A percentile compares a stretch with the other conserved stretches of the same genome.
phyloP scores from a whole-genome alignment of 805 yeast species.

The Wickerhamomyces xylosicus region DNA sequence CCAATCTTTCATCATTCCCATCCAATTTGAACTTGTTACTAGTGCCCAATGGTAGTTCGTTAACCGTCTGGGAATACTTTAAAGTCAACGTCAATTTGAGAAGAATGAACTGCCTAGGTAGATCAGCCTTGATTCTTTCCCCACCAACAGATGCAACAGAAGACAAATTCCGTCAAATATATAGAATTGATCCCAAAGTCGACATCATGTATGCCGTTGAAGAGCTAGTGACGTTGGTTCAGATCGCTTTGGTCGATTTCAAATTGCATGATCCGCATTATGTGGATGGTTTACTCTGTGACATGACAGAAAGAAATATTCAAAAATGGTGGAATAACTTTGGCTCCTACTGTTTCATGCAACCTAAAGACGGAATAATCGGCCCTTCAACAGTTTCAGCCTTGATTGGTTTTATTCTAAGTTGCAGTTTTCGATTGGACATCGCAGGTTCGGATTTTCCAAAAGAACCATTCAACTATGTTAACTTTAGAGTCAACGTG shows the following conservation, averaged over 20 bases:
- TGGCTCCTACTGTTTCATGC: slow-evolving; percentile 36
- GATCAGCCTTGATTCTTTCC: slow-evolving; percentile 67
- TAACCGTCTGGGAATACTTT: slow-evolving; percentile 42
- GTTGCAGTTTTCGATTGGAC: slow-evolving; percentile 56
- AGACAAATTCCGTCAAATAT: slow-evolving; percentile 73
- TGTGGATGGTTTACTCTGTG: slow-evolving; percentile 82
- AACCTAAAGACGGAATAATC: slow-evolving; percentile 40
- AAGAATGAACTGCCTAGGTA: slow-evolving; percentile 73
- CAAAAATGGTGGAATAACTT: slow-evolving; percentile 73
- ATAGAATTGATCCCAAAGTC: slow-evolving; percentile 38
- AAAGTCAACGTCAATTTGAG: slow-evolving; percentile 69
- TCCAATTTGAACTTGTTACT: slow-evolving; percentile 64
- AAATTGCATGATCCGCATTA: slow-evolving; percentile 55
- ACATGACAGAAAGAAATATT: slow-evolving; percentile 63
- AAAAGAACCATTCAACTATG: slow-evolving; percentile 81
- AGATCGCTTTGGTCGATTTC: slow-evolving; percentile 69
- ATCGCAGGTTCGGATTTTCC: slow-evolving; percentile 49
- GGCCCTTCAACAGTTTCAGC: slow-evolving; percentile 70
- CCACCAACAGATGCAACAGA: slow-evolving; percentile 67
- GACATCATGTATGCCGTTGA: slow-evolving; percentile 18
- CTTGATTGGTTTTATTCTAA: slow-evolving; percentile 64
- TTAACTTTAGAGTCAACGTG: slow-evolving; percentile 55
- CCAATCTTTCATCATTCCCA: slow-evolving; percentile 75
- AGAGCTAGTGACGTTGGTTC: slow-evolving; percentile 67
- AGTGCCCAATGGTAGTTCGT: slow-evolving; percentile 44